A percentile compares a stretch with the other conserved stretches of the same genome.
These are phyloP conservation scores for Aspergillus chevalieri DNA, from an alignment of 2,329 filamentous ascomycete species.

Conservation along the genomic window DNA sequence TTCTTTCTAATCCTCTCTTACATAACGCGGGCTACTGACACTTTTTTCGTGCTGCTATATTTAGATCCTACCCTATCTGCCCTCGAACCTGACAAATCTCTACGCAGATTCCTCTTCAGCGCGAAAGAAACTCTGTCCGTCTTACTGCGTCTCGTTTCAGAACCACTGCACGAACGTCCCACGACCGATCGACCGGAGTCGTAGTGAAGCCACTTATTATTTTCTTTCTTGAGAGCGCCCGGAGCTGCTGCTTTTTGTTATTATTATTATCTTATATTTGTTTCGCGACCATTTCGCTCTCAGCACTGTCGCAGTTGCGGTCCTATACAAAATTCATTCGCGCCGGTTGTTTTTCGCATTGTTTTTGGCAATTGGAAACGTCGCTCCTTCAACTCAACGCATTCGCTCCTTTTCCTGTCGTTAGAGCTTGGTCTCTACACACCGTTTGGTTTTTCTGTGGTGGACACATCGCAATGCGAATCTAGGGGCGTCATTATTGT, in stretches of 20 bases:
- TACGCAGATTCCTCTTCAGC: neutral
- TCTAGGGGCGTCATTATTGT: slow-evolving; percentile 22
- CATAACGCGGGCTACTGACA: slow-evolving; percentile 15
- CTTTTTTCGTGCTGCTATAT: slow-evolving; percentile 28
- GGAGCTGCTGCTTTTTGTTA: neutral
- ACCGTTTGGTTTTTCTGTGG: slow-evolving; percentile 7
- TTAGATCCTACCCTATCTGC: slow-evolving; percentile 23
- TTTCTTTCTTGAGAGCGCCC: neutral
- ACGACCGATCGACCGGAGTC: neutral
- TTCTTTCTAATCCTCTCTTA: slow-evolving; percentile 6
- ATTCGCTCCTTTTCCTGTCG: slow-evolving; percentile 4
- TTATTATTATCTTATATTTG: neutral
- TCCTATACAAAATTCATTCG: neutral
- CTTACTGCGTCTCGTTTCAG: too few species aligned
- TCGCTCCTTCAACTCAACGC: slow-evolving; percentile 11
- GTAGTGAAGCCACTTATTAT: neutral
- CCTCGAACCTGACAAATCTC: slow-evolving; percentile 5
- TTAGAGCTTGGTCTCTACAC: neutral
- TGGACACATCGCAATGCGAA: slow-evolving; percentile 31
- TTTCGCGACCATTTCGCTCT: neutral
- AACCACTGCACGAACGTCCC: too few species aligned
- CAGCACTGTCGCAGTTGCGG: neutral
- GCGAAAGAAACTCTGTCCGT: neutral
- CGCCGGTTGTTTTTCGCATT: neutral
- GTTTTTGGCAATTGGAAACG: slow-evolving; percentile 1